phyloP scores from a whole-genome alignment of 1,284 basidiomycete species.

The Bondarzewia mesenterica region DNA sequence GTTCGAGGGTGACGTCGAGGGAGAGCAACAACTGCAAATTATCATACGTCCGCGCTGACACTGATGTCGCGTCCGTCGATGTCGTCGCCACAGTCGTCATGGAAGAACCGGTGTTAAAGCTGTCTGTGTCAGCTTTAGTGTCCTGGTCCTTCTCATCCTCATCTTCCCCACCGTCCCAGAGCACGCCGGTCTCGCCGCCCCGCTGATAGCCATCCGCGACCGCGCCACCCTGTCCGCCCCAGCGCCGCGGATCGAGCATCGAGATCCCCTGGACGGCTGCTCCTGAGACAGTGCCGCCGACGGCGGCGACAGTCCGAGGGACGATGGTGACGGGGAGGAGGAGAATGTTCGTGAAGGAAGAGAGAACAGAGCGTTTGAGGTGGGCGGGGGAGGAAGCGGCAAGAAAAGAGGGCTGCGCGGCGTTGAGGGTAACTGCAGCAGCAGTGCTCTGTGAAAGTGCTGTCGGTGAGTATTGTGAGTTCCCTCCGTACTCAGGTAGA shows the following conservation, averaged over 20 bases:
- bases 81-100: constrained; percentile 3
- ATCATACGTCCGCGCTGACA: constrained; percentile 31
- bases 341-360: constrained; percentile 86
- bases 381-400: constrained; percentile 83
- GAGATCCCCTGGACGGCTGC: constrained; percentile 79
- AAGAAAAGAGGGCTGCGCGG: constrained; percentile 61
- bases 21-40: constrained; percentile 85
- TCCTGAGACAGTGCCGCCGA: constrained; percentile 34
- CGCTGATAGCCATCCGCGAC: constrained; percentile 15
- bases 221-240: constrained; percentile 37
- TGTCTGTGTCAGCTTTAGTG: constrained; percentile 14
- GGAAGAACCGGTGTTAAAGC: constrained; percentile 3
- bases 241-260: constrained; percentile 83
- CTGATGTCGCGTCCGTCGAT: constrained; percentile 11
- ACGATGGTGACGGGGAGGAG: constrained; percentile 94
- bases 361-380: constrained; percentile 88
- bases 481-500: constrained; percentile 6
- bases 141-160: constrained; percentile 37
- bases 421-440: constrained; percentile 16
- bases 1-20: constrained; percentile 83
- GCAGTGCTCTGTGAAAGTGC: constrained; percentile 1
- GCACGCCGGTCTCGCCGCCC: constrained; percentile 32
- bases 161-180: constrained; percentile 57
- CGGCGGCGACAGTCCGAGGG: constrained; percentile 75
- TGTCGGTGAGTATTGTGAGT: background rate